A percentile compares a stretch with the other conserved stretches of the same genome.
Conservation (phyloP, 129 eudicot species). For the Erigeron canadensis region DNA sequence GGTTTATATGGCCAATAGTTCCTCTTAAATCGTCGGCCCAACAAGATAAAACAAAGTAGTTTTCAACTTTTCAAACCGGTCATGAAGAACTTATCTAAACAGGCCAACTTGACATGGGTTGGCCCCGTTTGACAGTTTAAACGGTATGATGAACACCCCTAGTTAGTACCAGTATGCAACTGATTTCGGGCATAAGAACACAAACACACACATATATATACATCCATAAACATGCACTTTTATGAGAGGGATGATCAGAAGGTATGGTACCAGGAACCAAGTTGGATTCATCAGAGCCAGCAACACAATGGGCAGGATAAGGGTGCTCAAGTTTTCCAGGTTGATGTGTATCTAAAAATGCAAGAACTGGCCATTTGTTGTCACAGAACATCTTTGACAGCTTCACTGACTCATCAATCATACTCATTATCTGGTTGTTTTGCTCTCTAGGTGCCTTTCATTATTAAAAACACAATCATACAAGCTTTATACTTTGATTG, state of each 20-base stretch:
- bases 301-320: constrained; percentile 71
- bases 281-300: constrained; percentile 65
- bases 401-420: constrained; percentile 55
- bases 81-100: too few species aligned
- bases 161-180: too few species aligned
- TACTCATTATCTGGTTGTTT: constrained; percentile 44
- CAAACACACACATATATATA: background rate
- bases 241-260: background rate
- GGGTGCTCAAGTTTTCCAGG: constrained; percentile 76
- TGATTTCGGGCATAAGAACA: too few species aligned
- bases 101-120: too few species aligned
- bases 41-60: too few species aligned
- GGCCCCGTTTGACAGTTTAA: too few species aligned
- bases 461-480: constrained; percentile 13
- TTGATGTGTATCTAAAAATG: constrained; percentile 67
- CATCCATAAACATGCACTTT: background rate
- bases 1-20: too few species aligned
- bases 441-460: constrained; percentile 67
- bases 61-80: too few species aligned
- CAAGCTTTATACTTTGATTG: background rate
- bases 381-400: constrained; percentile 53
- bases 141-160: too few species aligned
- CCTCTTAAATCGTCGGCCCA: too few species aligned
- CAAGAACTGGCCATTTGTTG: constrained; percentile 68
- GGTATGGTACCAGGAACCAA: constrained; percentile 61